These are phyloP conservation scores for Leptographium galeiforme DNA, from an alignment of 2,329 filamentous ascomycete genomes.

Conservation along the genomic window DNA sequence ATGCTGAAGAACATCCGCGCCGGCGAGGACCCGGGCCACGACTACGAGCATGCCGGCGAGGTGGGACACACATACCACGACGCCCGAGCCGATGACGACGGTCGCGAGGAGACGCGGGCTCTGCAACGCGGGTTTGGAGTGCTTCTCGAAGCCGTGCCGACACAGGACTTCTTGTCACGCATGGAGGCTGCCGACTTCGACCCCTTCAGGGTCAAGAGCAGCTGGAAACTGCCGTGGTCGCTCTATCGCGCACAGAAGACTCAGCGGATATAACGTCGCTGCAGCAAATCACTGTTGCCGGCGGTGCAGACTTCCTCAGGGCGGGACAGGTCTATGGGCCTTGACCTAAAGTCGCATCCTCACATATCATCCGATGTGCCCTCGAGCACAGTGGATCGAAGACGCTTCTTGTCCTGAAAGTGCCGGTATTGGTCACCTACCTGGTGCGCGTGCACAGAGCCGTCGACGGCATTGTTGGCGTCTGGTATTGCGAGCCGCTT, in stretches of 20 bases:
- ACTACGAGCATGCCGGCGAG: constrained; percentile 77
- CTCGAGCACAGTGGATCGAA: too few species aligned
- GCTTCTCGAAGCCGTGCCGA: constrained; percentile 66
- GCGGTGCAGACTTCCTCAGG: too few species aligned
- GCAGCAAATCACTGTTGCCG: not conserved
- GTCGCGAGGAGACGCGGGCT: constrained; percentile 31
- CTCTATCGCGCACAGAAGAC: constrained; percentile 41
- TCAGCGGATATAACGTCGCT: constrained; percentile 26
- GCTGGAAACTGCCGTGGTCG: constrained; percentile 78
- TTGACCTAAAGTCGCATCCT: too few species aligned
- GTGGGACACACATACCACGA: constrained; percentile 45
- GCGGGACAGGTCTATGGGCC: too few species aligned
- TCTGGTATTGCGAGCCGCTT: not conserved
- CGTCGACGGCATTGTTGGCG: too few species aligned
- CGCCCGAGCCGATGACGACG: constrained; percentile 15
- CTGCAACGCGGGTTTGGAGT: constrained; percentile 56
- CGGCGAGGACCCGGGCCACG: constrained; percentile 65
- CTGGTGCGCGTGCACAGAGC: too few species aligned
- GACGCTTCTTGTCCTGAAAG: too few species aligned
- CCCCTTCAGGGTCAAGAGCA: constrained; percentile 52
- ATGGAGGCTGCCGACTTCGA: constrained; percentile 79
- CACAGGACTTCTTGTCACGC: constrained; percentile 62
- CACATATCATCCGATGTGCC: too few species aligned
- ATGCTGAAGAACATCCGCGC: constrained; percentile 73
- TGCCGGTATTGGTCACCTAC: not conserved